Percentiles rank a stretch among this genome's conserved stretches.
Conservation (phyloP, 2,329 filamentous ascomycete genomes). For the Arthrobotrys entomopaga region DNA sequence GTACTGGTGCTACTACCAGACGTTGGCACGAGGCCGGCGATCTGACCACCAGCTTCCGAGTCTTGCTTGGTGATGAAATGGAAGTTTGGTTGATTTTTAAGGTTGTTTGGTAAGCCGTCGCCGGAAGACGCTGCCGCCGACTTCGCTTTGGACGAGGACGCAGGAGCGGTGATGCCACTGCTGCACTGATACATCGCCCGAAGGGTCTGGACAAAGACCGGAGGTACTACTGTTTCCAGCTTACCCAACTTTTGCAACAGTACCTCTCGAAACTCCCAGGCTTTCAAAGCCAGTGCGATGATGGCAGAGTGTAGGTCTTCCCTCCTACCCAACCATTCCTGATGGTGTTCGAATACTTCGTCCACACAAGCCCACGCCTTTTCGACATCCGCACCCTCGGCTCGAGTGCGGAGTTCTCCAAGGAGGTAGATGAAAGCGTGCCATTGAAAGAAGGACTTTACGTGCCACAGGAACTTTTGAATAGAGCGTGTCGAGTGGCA, state of each 20-base stretch:
- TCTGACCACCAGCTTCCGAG: neutral
- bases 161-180: slow-evolving; percentile 4
- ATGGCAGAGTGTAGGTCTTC: slow-evolving; percentile 60
- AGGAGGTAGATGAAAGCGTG: slow-evolving; percentile 61
- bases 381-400: slow-evolving; percentile 58
- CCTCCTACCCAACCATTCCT: slow-evolving; percentile 59
- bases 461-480: slow-evolving; percentile 60
- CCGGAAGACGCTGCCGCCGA: neutral
- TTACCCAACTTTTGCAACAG: slow-evolving; percentile 21
- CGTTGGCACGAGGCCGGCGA: slow-evolving; percentile 2
- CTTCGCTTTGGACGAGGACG: neutral
- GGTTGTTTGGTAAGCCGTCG: neutral
- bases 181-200: slow-evolving; percentile 13
- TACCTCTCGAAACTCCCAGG: slow-evolving; percentile 59
- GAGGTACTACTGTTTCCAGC: slow-evolving; percentile 12
- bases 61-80: slow-evolving; percentile 8
- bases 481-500: slow-evolving; percentile 58
- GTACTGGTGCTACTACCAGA: neutral
- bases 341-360: slow-evolving; percentile 59
- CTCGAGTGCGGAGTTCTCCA: slow-evolving; percentile 59
- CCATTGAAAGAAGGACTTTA: slow-evolving; percentile 61
- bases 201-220: slow-evolving; percentile 31
- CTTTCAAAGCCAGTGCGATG: slow-evolving; percentile 60
- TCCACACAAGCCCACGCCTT: slow-evolving; percentile 59
- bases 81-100: slow-evolving; percentile 7